phyloP scores from a whole-genome alignment of 2,329 filamentous ascomycete genomes.

The Stagonosporopsis tanaceti region DNA sequence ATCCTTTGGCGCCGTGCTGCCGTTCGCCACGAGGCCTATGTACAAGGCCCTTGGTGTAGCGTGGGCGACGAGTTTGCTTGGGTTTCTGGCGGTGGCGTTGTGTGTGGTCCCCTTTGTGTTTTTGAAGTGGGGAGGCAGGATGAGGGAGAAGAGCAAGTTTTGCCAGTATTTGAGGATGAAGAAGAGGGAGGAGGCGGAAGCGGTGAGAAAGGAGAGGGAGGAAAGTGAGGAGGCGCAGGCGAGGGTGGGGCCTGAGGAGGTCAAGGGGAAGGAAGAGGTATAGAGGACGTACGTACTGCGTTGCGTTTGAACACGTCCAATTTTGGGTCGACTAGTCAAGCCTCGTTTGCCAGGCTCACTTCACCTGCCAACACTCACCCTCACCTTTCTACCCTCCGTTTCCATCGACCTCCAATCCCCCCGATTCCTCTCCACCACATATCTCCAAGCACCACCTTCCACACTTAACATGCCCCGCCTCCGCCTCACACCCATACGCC shows the following conservation, averaged over 20 bases:
- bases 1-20: conserved; percentile 72
- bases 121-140: conserved; percentile 60
- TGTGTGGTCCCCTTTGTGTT: conserved; percentile 67
- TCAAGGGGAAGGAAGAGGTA: conserved; percentile 25
- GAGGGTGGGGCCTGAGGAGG: conserved; percentile 4
- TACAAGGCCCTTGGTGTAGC: conserved; percentile 73
- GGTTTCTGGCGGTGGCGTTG: conserved; percentile 58
- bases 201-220: conserved; percentile 28
- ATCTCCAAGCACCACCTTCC: too few relatives aligned
- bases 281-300: neutral
- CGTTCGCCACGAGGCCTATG: conserved; percentile 62
- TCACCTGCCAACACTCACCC: too few relatives aligned
- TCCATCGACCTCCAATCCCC: too few relatives aligned
- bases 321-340: too few relatives aligned
- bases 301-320: too few relatives aligned
- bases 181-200: conserved; percentile 43
- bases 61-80: conserved; percentile 66
- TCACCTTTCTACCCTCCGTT: too few relatives aligned
- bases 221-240: conserved; percentile 1
- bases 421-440: too few relatives aligned
- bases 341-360: too few relatives aligned
- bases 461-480: too few relatives aligned
- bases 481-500: too few relatives aligned
- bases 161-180: conserved; percentile 64
- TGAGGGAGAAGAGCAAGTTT: conserved; percentile 67